Evolutionary conservation across 371 early-diverging fungal species (phyloP).

Genomic region (Coemansia sp.): DNA sequence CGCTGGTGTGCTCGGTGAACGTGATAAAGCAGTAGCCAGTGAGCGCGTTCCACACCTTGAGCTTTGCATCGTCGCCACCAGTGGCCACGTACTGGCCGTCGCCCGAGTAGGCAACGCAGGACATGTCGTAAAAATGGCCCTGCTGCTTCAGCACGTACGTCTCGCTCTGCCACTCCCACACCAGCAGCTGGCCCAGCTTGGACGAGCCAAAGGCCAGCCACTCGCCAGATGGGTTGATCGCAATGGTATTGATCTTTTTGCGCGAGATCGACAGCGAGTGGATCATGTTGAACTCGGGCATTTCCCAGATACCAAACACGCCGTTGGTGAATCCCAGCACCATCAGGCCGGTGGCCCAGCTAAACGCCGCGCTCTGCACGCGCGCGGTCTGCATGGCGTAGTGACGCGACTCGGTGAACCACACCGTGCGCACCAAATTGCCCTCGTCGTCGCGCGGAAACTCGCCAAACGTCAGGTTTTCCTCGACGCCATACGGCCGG

Average conservation of each 20-base stretch:
- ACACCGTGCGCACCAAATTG: constrained; percentile 18
- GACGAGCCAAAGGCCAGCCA: constrained; percentile 97
- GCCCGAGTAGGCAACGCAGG: constrained; percentile 80
- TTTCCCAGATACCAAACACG: constrained; percentile 95
- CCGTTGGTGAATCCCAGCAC: constrained; percentile 91
- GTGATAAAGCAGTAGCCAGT: constrained; percentile 98
- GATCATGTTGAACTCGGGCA: constrained; percentile 61
- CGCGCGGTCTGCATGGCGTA: constrained; percentile 58
- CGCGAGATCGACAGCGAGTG: constrained; percentile 81
- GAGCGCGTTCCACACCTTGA: constrained; percentile 95
- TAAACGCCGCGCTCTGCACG: constrained; percentile 82
- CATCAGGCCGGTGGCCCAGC: constrained; percentile 69
- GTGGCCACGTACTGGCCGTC: constrained; percentile 96
- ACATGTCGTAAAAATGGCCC: constrained; percentile 95
- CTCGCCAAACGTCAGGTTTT: constrained; percentile 51
- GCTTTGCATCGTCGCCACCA: constrained; percentile 95
- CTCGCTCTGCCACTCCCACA: constrained; percentile 99
- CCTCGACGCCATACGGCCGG: constrained; percentile 54
- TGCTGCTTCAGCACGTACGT: constrained; percentile 97
- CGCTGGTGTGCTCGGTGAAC: constrained; percentile 87
- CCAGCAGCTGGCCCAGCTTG: constrained; percentile 91
- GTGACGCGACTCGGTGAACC: constrained; percentile 39
- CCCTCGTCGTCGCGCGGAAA: constrained; percentile 44
- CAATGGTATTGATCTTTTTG: constrained; percentile 82
- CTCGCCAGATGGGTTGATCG: constrained; percentile 90